phyloP scores from a whole-genome alignment of 371 early-diverging fungal species.

The Mortierella sp. region DNA sequence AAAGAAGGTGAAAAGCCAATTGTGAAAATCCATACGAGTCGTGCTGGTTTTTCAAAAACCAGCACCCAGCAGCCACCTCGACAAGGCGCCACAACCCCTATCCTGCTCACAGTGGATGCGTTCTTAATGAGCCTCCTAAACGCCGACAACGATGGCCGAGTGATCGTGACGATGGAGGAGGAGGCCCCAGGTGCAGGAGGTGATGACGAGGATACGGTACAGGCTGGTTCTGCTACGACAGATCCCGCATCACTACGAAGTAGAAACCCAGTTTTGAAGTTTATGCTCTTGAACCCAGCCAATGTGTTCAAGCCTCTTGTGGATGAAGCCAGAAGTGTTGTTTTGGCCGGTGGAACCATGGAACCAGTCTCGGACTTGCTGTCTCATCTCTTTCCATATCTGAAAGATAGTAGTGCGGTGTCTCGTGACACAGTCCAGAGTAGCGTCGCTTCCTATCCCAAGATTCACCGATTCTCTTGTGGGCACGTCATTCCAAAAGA shows the following conservation, averaged over 20 bases:
- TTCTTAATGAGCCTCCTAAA: constrained; percentile 74
- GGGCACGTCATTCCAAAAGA: constrained; percentile 83
- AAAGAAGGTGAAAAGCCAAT: constrained; percentile 56
- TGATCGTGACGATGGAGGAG: constrained; percentile 63
- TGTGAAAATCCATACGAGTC: constrained; percentile 32
- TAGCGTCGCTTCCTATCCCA: constrained; percentile 67
- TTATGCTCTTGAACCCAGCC: constrained; percentile 89
- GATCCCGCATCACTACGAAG: constrained; percentile 12
- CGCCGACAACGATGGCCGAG: constrained; percentile 77
- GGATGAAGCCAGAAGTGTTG: constrained; percentile 82
- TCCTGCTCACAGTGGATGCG: constrained; percentile 65
- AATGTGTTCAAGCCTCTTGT: constrained; percentile 86
- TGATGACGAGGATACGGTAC: not conserved
- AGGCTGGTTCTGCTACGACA: not conserved
- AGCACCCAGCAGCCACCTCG: not conserved
- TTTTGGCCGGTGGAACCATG: constrained; percentile 98
- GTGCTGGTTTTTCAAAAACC: not conserved
- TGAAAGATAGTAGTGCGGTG: constrained; percentile 18
- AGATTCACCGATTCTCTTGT: constrained; percentile 77
- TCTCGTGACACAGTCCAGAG: constrained; percentile 24
- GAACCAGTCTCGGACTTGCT: constrained; percentile 76
- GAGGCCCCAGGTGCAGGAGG: constrained; percentile 7
- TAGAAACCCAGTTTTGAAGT: constrained; percentile 65
- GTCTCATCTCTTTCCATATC: constrained; percentile 54
- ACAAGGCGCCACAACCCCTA: constrained; percentile 55